phyloP scores from a whole-genome alignment of 306 rosid genomes.

The Castanea mollissima region DNA sequence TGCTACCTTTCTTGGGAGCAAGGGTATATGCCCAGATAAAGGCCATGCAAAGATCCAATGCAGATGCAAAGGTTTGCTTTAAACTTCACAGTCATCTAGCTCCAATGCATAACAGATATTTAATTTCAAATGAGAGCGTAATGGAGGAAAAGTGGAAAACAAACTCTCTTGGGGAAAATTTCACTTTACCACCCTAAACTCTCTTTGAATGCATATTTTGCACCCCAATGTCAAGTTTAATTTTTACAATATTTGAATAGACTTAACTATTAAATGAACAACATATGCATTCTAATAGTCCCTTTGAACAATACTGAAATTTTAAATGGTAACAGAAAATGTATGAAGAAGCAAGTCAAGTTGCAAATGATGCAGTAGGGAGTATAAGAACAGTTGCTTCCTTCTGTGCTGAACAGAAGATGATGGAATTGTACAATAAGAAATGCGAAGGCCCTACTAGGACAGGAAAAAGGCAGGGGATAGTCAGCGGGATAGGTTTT shows the following conservation, averaged over 20 bases:
- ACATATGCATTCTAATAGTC: neutral
- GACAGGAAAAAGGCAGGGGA: conserved; percentile 55
- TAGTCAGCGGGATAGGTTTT: conserved; percentile 56
- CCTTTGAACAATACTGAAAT: neutral
- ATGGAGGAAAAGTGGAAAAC: neutral
- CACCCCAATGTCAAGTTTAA: too few relatives aligned
- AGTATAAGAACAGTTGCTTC: conserved; percentile 79
- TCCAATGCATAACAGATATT: neutral
- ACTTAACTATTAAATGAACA: neutral
- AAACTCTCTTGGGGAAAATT: too few relatives aligned
- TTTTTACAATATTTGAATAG: neutral
- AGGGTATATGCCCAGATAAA: conserved; percentile 53
- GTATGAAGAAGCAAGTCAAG: conserved; percentile 86
- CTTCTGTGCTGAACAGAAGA: conserved; percentile 85
- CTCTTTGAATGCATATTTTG: too few relatives aligned
- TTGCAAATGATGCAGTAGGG: conserved; percentile 75
- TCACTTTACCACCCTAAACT: too few relatives aligned
- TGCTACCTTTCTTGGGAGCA: conserved; percentile 53
- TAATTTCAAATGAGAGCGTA: neutral
- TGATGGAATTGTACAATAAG: conserved; percentile 59
- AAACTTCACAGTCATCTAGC: neutral
- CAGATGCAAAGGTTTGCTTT: conserved; percentile 61
- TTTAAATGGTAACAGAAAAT: conserved; percentile 43
- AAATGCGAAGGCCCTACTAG: conserved; percentile 65
- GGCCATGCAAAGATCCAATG: conserved; percentile 59